Percentiles rank a stretch among this genome's conserved stretches.
Conservation (phyloP, 1,139 yeast genomes). For the Yamadazyma taylorii region DNA sequence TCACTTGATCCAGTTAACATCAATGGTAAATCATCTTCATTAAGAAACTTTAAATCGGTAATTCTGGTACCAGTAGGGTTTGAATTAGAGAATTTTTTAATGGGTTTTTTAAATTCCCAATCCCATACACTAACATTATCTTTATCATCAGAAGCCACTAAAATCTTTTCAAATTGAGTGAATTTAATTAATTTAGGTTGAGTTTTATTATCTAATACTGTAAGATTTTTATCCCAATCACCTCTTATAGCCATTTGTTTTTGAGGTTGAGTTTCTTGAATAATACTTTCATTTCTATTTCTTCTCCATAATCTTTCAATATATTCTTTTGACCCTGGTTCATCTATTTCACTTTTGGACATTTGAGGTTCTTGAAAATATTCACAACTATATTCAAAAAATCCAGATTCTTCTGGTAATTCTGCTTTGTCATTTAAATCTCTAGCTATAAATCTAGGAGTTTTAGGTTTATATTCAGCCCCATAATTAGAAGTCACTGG, state of each 20-base stretch:
- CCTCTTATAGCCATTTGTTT: conserved; percentile 83
- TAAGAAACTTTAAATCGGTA: conserved; percentile 81
- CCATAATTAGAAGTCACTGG: conserved; percentile 52
- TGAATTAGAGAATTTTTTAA: conserved; percentile 76
- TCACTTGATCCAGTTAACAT: conserved; percentile 89
- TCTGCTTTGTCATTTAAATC: conserved; percentile 36
- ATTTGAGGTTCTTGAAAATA: conserved; percentile 97
- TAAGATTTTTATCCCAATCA: conserved; percentile 74
- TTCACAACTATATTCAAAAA: conserved; percentile 86
- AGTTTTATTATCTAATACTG: conserved; percentile 65
- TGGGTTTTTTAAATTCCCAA: conserved; percentile 62
- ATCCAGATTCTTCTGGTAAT: conserved; percentile 70
- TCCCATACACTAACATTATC: conserved; percentile 88
- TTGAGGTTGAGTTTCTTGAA: conserved; percentile 87
- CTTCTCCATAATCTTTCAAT: conserved; percentile 86
- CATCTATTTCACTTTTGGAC: conserved; percentile 82
- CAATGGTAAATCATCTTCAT: conserved; percentile 89
- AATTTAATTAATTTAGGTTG: conserved; percentile 80
- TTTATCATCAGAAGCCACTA: conserved; percentile 80
- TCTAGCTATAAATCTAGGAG: conserved; percentile 51
- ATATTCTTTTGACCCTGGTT: conserved; percentile 89
- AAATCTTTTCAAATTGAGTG: conserved; percentile 86
- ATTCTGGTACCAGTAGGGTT: conserved; percentile 87
- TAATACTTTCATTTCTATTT: conserved; percentile 81
- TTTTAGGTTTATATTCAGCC: conserved; percentile 47